Base-by-base conservation (phyloP, 2,329 filamentous ascomycete genomes). In the Aureobasidium sp. region DNA sequence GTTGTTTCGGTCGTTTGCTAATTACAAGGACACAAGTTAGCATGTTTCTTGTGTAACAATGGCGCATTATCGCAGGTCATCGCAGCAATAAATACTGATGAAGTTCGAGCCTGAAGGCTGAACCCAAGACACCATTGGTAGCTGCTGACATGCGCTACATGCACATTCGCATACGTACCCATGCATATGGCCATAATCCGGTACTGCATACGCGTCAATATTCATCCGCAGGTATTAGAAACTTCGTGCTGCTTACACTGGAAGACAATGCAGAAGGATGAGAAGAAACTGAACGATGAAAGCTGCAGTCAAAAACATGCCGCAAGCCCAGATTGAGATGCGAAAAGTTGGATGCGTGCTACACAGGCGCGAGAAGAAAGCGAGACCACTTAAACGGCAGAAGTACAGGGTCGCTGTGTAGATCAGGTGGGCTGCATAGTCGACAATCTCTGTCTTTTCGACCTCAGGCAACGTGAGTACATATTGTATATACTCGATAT, bases 361-460 rank as follows among this genome's bases (percentile, higher is more conserved):
- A 64, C 77, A 77, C 3, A 83, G 71, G 3, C 80, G 77, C 56
- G 75, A 72, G 68, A 82, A 83, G 61, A 83, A 81, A 0, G 80
- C 79, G 5, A 83, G 71, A 64, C 80, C 80, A 0, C 80, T 82
- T 1, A 82, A 68, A 13, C 80, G 78, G 63, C 80, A 81, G 12
- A 80, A 66, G 29, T 82, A 72, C 2, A 83, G 73, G 1, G 80
- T 75, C 0, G 76, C 77, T 1, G 79, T 81, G 67, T 83, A 83
- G 63, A 83, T 67, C 26, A 83, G 75, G 67, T 83, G 80, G 17
- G 80, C 79, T 39, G 70, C 69, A 53, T 81, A 82, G 66, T 83
- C 80, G 62, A 80, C 70, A 0, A 79, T 67, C 66, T 83, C 77
- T 0, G 78, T 80, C 10, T 70, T 17, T 39, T 77, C 71, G 36